Evolutionary conservation across 1,284 basidiomycete species (phyloP).

Genomic region (Peniophora sp.): DNA sequence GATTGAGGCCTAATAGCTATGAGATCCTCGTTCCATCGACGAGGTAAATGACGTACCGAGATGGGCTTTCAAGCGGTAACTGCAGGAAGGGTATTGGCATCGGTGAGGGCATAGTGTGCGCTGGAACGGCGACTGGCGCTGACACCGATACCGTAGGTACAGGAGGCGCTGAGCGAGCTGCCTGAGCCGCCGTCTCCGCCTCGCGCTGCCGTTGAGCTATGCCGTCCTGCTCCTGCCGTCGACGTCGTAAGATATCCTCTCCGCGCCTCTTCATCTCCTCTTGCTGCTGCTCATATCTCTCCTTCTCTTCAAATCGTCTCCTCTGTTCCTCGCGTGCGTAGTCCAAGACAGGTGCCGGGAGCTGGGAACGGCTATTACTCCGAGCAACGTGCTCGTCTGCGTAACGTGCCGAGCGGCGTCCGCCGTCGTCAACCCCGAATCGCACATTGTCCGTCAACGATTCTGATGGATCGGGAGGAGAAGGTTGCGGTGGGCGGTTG

Average conservation of each 20-base stretch:
- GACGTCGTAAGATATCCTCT: slow-evolving; percentile 17
- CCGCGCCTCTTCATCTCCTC: slow-evolving; percentile 16
- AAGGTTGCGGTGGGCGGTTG: slow-evolving; percentile 2
- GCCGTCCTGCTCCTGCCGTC: slow-evolving; percentile 35
- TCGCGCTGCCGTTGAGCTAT: slow-evolving; percentile 41
- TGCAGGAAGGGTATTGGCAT: slow-evolving; percentile 13
- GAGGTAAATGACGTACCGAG: slow-evolving; percentile 21
- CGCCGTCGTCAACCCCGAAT: background rate
- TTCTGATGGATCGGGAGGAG: background rate
- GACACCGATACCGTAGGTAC: slow-evolving; percentile 13
- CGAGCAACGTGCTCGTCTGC: background rate
- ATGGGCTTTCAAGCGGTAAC: slow-evolving; percentile 38
- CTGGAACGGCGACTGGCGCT: slow-evolving; percentile 14
- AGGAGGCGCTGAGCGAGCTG: slow-evolving; percentile 17
- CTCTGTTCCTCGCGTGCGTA: slow-evolving; percentile 5
- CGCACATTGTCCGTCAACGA: background rate
- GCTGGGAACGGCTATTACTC: too few species aligned
- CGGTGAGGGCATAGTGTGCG: slow-evolving; percentile 14
- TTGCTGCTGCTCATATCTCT: slow-evolving; percentile 15
- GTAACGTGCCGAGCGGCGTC: background rate
- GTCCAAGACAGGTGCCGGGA: too few species aligned
- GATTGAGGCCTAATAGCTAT: slow-evolving; percentile 14
- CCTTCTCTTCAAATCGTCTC: slow-evolving; percentile 10
- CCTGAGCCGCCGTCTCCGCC: slow-evolving; percentile 26
- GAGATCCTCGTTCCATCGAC: slow-evolving; percentile 10